Percentiles rank a stretch among this genome's conserved stretches.
phyloP scores from a whole-genome alignment of 148 eudicot species.

The Rhododendron henanense region DNA sequence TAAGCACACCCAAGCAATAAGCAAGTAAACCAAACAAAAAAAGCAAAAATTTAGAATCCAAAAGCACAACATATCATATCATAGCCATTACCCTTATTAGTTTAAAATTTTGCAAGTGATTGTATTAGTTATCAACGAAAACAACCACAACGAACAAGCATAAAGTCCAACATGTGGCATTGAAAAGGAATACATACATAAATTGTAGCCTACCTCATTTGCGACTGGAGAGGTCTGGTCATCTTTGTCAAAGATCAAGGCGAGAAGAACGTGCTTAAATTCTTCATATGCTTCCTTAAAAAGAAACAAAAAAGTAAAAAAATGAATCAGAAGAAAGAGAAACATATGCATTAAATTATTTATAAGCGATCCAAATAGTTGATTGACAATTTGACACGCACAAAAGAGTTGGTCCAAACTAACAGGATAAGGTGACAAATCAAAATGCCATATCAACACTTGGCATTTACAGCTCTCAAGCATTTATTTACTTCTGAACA shows the following conservation, averaged over 20 bases:
- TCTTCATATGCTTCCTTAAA: conserved; percentile 99
- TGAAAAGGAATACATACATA: not conserved
- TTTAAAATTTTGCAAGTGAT: not conserved
- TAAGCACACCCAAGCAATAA: not conserved
- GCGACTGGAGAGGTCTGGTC: conserved; percentile 77
- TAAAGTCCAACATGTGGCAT: not conserved
- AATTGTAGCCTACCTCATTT: conserved; percentile 49
- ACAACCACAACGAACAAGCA: not conserved
- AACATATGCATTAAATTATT: not conserved
- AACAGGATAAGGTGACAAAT: not conserved
- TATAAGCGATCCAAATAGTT: not conserved
- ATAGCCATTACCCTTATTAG: not conserved
- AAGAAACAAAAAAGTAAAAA: conserved; percentile 9
- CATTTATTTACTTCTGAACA: not conserved
- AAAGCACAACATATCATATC: not conserved
- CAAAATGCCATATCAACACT: not conserved
- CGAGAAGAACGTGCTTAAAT: conserved; percentile 58
- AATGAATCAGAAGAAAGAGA: not conserved
- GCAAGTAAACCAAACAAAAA: not conserved
- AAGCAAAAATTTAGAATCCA: not conserved
- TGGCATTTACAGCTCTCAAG: not conserved
- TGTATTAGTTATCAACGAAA: not conserved
- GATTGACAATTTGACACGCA: no score
- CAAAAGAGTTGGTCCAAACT: not conserved
- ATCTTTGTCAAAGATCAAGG: conserved; percentile 78